Percentiles rank a stretch among this genome's conserved stretches.
These are phyloP conservation scores for Cyberlindnera misumaiensis DNA, from an alignment of 805 yeast genomes.

Conservation along the genomic window DNA sequence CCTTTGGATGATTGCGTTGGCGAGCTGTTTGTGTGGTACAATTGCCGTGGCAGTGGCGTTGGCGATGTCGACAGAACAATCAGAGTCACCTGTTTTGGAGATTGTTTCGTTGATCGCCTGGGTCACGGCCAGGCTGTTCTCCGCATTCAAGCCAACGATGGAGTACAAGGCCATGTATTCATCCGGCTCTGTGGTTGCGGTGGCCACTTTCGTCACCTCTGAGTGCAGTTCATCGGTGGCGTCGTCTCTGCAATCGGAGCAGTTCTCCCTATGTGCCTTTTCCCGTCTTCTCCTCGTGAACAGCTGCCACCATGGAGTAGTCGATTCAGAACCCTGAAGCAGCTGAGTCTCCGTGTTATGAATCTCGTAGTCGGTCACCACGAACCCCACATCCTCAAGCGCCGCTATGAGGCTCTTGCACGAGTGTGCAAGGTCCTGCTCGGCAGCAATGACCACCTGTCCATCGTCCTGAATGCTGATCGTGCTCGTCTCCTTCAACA, in stretches of 20 bases:
- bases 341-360: constrained; percentile 15
- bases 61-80: constrained; percentile 44
- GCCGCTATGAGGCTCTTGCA: constrained; percentile 5
- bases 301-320: constrained; percentile 2
- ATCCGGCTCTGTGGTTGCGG: constrained; percentile 9
- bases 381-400: constrained; percentile 14
- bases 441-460: not conserved
- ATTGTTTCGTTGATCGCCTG: constrained; percentile 30
- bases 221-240: constrained; percentile 13
- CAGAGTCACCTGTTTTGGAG: constrained; percentile 6
- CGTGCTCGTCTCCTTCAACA: not conserved
- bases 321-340: not conserved
- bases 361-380: constrained; percentile 20
- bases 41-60: constrained; percentile 48
- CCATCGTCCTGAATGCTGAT: too few species aligned
- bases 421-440: not conserved
- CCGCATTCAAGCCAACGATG: constrained; percentile 49
- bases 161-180: constrained; percentile 46
- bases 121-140: constrained; percentile 29
- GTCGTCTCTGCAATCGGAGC: constrained; percentile 33
- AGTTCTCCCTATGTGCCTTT: constrained; percentile 32
- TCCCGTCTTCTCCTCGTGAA: constrained; percentile 12
- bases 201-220: constrained; percentile 21
- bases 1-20: constrained; percentile 40
- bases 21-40: constrained; percentile 43